Base-by-base conservation (phyloP, 495 filamentous ascomycete genomes). In the Neohortaea acidophila region DNA sequence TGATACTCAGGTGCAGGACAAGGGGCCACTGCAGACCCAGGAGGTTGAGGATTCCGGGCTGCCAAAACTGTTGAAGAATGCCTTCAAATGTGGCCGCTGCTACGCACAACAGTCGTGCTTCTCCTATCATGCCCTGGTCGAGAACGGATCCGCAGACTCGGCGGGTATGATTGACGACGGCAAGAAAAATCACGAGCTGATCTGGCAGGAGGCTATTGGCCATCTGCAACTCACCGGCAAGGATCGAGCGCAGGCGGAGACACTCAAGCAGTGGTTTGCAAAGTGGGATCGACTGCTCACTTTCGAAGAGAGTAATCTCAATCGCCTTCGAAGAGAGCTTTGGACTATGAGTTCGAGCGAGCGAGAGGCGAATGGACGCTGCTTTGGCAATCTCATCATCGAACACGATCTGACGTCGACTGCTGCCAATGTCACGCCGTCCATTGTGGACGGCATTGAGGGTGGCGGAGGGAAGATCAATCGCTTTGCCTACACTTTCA, bases 261-360 rank as follows among this genome's bases (percentile, higher is more conserved):
- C 89, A 51, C 64, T 96, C 20, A 81, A 67, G 20, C 70, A 74
- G 9, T 97, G 96, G 51, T 93, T 97, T 53, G 65, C 76, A 27
- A 93, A 87, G 53, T 97, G 89, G 89, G 87, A 97, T 56, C 67
- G 75, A 29, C 69, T 97, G 4, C 63, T 97, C 11, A 93, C 86
- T 1, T 92, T 89, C 54, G 89, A 97, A 57, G 89, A 97, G 54
- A 81, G 73, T 44, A 83, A 86, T 51, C 69, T 78, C 44, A 76
- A 85, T 48, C 84, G 78, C 50, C 72, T 89, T 47, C 73, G 79
- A 36, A 67, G 81, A 42, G 89, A 97, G 55, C 68, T 97, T 1
- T 97, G 89, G 89, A 94, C 86, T 11, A 81, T 97, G 74, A 54
- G 82, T 20, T 94, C 87, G 57, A 70, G 68, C 2, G 84, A 94